A percentile compares a stretch with the other conserved stretches of the same genome.
phyloP scores from a whole-genome alignment of 2,329 filamentous ascomycete genomes.

The Tolypocladium guangdongense region DNA sequence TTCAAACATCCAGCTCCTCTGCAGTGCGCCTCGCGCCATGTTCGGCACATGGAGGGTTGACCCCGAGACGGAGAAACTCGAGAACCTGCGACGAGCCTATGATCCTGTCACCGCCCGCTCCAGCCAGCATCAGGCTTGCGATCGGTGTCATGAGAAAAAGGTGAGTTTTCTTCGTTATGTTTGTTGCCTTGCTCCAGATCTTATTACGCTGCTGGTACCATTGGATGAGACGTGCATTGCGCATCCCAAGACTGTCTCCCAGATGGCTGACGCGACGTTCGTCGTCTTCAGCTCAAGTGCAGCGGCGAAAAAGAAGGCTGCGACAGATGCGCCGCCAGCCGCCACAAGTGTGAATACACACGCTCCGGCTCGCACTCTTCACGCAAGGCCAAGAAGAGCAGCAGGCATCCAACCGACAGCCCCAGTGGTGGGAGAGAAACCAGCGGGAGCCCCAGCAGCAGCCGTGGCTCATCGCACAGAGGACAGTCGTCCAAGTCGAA shows the following conservation, averaged over 20 bases:
- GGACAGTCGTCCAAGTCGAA: background rate
- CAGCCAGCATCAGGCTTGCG: slow-evolving; percentile 27
- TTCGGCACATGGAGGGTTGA: slow-evolving; percentile 29
- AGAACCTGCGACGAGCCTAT: slow-evolving; percentile 23
- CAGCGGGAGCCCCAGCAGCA: slow-evolving; percentile 1
- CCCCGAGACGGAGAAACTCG: slow-evolving; percentile 24
- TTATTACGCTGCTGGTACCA: background rate
- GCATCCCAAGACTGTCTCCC: no score
- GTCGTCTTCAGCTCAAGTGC: slow-evolving; percentile 19
- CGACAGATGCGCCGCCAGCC: slow-evolving; percentile 19
- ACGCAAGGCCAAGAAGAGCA: slow-evolving; percentile 16
- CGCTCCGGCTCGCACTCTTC: slow-evolving; percentile 20
- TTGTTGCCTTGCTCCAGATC: background rate
- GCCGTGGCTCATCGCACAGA: background rate
- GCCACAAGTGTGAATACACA: slow-evolving; percentile 23
- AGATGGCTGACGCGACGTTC: slow-evolving; percentile 2
- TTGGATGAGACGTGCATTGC: no score
- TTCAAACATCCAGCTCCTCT: background rate
- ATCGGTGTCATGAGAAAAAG: slow-evolving; percentile 28
- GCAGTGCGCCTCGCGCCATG: slow-evolving; percentile 11
- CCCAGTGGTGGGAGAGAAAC: slow-evolving; percentile 1
- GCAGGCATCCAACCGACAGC: slow-evolving; percentile 1
- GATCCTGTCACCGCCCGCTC: slow-evolving; percentile 26
- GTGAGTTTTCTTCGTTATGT: slow-evolving; percentile 10
- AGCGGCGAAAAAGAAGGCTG: slow-evolving; percentile 27